Base-by-base conservation (phyloP, 768 basidiomycete species). In the Mycena belliarum region DNA sequence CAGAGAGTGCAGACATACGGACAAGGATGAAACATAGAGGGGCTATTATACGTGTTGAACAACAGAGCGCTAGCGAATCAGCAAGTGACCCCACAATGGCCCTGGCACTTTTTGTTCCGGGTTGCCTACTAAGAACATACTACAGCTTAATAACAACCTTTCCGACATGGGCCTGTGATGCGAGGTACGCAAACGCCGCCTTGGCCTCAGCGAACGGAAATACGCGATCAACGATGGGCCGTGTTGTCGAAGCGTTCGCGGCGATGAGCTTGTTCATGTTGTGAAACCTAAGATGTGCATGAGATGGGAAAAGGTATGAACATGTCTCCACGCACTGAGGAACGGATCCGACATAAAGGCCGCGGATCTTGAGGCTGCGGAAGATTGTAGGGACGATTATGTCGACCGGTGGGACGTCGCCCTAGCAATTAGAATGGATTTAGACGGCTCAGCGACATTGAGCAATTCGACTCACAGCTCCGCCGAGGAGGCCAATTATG, bases 111-210 rank as follows among this genome's bases (percentile, higher is more conserved):
- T n/a, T n/a, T n/a, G n/a, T n/a, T n/a, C n/a, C n/a, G n/a, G n/a
- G n/a, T n/a, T n/a, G n/a, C n/a, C n/a, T n/a, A n/a, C n/a, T n/a
- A n/a, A n/a, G n/a, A n/a, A n/a, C n/a, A n/a, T n/a, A n/a, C n/a
- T 32, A 46, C 45, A 48, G 15, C 41, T 56, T 49, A 51, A 82
- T 75, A 18, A 79, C 76, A 8, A 83, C 77, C 68, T 83, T 82
- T 35, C 82, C 82, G 14, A 82, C 75, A 64, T 82, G 79, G 57
- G 74, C 72, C 58, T 81, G 79, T 7, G 73, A 74, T 59, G 75
- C 70, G 55, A 81, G 67, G 63, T 81, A 76, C 49, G 72, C 68
- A 60, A 78, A 83, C 4, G 82, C 82, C 37, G 75, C 72, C 23
- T 70, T 41, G 7, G 40, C 40, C 40, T 41, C 40, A 8, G 40